Conservation (phyloP, 164 flowering plant genomes). For the Liquidambar formosana region DNA sequence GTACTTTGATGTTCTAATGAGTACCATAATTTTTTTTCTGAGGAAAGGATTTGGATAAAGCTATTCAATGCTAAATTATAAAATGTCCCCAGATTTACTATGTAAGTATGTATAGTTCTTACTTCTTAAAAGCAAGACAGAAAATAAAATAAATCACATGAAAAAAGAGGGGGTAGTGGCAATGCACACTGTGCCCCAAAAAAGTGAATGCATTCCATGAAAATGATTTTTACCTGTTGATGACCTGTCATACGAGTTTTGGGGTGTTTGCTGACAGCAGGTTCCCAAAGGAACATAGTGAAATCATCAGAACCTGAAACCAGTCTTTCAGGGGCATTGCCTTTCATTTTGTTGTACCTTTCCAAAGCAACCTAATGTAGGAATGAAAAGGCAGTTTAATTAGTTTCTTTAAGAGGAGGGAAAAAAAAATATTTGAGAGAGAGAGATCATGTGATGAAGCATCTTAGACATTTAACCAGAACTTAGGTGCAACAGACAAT, state of each 20-base stretch:
- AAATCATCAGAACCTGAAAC: constrained; percentile 99
- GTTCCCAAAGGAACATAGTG: constrained; percentile 98
- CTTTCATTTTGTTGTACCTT: constrained; percentile 86
- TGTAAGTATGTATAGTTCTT: too few species aligned
- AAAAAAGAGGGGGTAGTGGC: not conserved
- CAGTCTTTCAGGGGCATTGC: constrained; percentile 87
- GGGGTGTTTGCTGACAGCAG: constrained; percentile 77
- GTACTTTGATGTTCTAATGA: too few species aligned
- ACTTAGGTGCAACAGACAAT: not conserved
- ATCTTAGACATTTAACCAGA: not conserved
- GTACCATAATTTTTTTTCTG: too few species aligned
- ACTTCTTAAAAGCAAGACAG: not conserved
- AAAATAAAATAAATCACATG: not conserved
- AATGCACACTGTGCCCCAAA: not conserved
- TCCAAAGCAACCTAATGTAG: constrained; percentile 72
- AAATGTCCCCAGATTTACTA: too few species aligned
- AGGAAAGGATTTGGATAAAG: too few species aligned
- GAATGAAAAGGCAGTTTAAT: not conserved
- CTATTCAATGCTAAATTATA: too few species aligned
- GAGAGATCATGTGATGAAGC: not conserved
- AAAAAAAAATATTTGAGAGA: not conserved
- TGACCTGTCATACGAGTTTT: constrained; percentile 95
- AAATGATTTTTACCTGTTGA: constrained; percentile 69
- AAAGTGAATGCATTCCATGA: not conserved
- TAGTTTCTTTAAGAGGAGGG: not conserved